Conservation (phyloP, 768 basidiomycete genomes). For the Suillus alpinus region DNA sequence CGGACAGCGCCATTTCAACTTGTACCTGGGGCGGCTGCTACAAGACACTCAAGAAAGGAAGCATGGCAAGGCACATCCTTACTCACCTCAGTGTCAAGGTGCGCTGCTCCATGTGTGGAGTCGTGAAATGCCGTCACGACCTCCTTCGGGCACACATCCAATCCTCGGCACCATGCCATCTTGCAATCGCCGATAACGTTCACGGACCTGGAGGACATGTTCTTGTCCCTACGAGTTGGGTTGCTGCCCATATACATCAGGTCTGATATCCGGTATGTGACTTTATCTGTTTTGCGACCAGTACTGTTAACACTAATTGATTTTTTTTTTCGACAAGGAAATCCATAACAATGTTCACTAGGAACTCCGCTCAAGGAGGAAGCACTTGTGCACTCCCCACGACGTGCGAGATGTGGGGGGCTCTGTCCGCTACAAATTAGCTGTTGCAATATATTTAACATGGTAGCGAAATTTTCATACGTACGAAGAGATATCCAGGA, state of each 20-base stretch:
- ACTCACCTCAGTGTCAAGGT: conserved; percentile 3
- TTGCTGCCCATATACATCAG: not conserved
- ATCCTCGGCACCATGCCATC: not conserved
- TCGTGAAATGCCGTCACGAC: not conserved
- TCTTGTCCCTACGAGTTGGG: not conserved
- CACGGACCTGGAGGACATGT: not conserved
- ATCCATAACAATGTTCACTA: too few relatives aligned
- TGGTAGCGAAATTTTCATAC: not conserved
- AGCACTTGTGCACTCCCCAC: too few relatives aligned
- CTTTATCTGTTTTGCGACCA: not conserved
- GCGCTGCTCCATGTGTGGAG: not conserved
- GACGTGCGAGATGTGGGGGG: not conserved
- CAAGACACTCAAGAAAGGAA: not conserved
- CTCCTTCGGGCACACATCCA: not conserved
- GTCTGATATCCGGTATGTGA: not conserved
- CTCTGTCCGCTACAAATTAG: not conserved
- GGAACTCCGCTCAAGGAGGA: too few relatives aligned
- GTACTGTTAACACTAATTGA: not conserved
- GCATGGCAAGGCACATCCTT: conserved; percentile 6
- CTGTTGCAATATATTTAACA: not conserved
- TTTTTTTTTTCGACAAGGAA: not conserved
- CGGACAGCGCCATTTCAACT: not conserved
- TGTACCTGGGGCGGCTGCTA: conserved; percentile 3
- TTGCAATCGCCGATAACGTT: not conserved
- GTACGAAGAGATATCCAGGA: not conserved